Evolutionary conservation across 1,139 yeast species (phyloP).

Genomic region (Candida frijolesensis): DNA sequence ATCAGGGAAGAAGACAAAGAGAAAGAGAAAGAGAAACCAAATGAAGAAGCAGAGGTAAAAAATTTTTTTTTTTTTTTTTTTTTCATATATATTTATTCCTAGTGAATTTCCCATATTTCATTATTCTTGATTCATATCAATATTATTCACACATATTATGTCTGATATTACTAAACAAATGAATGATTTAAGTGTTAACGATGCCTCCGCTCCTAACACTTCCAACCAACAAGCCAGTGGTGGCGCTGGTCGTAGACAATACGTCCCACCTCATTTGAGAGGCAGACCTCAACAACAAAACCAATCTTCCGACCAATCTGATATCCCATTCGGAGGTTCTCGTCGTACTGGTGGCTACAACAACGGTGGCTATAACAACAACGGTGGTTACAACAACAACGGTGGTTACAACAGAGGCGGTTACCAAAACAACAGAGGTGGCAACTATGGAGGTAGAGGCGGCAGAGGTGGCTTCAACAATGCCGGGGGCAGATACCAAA

Average conservation of each 20-base stretch:
- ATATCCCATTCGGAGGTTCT: slow-evolving; percentile 17
- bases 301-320: slow-evolving; percentile 4
- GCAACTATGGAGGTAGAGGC: slow-evolving; percentile 22
- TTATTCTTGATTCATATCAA: not conserved
- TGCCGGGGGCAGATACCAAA: slow-evolving; percentile 30
- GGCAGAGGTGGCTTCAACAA: slow-evolving; percentile 26
- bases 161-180: slow-evolving; percentile 46
- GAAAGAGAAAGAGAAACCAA: slow-evolving; percentile 27
- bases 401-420: slow-evolving; percentile 21
- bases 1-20: not conserved
- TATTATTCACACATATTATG: slow-evolving; percentile 23
- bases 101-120: not conserved
- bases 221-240: slow-evolving; percentile 10
- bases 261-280: slow-evolving; percentile 75
- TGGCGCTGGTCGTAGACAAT: slow-evolving; percentile 30
- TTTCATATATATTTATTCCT: not conserved
- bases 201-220: slow-evolving; percentile 12
- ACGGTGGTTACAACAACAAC: slow-evolving; percentile 20
- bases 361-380: slow-evolving; percentile 27
- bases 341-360: slow-evolving; percentile 17
- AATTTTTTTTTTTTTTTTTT: slow-evolving; percentile 9
- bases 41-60: slow-evolving; percentile 3
- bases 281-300: slow-evolving; percentile 23
- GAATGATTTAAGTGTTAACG: slow-evolving; percentile 46
- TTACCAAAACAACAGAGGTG: slow-evolving; percentile 19